Evolutionary conservation across 352 stramenopile species (phyloP), one percentile per base, ranked within the genome.

Genomic region (Pythium grandisporangium): DNA sequence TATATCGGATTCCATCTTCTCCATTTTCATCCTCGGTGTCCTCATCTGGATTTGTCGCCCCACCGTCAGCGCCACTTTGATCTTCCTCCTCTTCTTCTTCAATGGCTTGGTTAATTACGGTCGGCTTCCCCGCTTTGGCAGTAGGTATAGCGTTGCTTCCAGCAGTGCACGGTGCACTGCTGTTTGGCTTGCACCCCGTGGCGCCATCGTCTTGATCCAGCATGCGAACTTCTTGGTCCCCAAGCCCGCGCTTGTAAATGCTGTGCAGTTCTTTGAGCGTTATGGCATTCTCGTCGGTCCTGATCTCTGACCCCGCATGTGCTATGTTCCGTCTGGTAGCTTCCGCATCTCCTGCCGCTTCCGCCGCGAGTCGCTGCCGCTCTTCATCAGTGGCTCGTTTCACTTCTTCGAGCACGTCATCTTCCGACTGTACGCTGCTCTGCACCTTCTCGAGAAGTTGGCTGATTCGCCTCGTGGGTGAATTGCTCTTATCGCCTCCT

Each of bases 241-340:
- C 77, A 13, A 91, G 57, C 2, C 77, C 77, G 24, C 72, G 70
- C 29, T 87, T 91, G 58, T 91, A 91, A 33, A 88, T 91, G 25
- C 55, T 71, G 38, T 91, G 72, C 13, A 91, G 48, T 42, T 91
- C 71, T 38, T 62, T 72, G 22, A 87, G 22, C 3, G 74, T 83
- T 6, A 87, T 35, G 13, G 48, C 43, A 33, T 64, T 63, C 37
- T 47, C 56, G 3, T 42, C 47, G 4, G 10, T n/a, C n/a, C 8
- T 30, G 33, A 38, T 16, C 13, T 16, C 19, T 11, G 33, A 16
- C 33, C 13, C 19, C 33, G 33, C 19, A 38, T 11, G 33, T 42
- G 2, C 23, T 48, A 21, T 44, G 4, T 6, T 6, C 12, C 37
- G 44, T 0, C 5, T 38, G 4, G 22, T 39, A 5, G 19, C 13